A percentile compares a stretch with the other conserved stretches of the same genome.
Evolutionary conservation across 2,329 filamentous ascomycete species (phyloP).

Genomic region (Monilinia aucupariae): DNA sequence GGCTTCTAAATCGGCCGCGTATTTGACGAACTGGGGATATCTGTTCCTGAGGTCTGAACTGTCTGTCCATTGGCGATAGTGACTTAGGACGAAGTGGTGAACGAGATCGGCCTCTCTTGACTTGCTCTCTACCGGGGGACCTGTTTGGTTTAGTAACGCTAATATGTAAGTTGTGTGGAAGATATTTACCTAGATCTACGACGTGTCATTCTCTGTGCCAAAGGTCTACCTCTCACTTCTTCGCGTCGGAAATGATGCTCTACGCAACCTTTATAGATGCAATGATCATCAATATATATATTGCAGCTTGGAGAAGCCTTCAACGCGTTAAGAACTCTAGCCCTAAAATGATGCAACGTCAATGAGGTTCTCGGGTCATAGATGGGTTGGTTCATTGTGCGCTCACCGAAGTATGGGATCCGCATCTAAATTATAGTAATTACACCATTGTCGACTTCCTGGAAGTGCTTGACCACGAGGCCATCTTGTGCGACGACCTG

Average conservation of each 20-base stretch:
- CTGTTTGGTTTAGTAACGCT: background rate
- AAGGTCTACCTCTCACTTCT: conserved; percentile 15
- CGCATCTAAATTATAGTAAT: conserved; percentile 22
- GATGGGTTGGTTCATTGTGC: background rate
- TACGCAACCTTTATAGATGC: conserved; percentile 25
- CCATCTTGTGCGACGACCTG: conserved; percentile 16
- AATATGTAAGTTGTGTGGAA: background rate
- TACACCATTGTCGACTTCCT: conserved; percentile 24
- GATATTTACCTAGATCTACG: conserved; percentile 10
- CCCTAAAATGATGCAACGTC: conserved; percentile 8
- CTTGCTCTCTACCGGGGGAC: conserved; percentile 7
- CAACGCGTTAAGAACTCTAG: conserved; percentile 23
- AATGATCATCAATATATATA: conserved; percentile 24
- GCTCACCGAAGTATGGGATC: conserved; percentile 19
- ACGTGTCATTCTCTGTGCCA: conserved; percentile 19
- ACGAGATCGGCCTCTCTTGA: background rate
- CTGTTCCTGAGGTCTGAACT: background rate
- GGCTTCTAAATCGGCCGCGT: conserved; percentile 6
- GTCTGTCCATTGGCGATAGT: conserved; percentile 5
- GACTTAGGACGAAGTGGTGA: conserved; percentile 16
- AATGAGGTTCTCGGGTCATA: background rate
- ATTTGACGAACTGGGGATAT: conserved; percentile 1
- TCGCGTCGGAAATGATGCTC: conserved; percentile 21
- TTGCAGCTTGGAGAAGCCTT: conserved; percentile 25
- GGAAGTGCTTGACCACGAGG: conserved; percentile 21